Evolutionary conservation across 345 rosid genomes (phyloP).

Genomic region (Abelmoschus esculentus): DNA sequence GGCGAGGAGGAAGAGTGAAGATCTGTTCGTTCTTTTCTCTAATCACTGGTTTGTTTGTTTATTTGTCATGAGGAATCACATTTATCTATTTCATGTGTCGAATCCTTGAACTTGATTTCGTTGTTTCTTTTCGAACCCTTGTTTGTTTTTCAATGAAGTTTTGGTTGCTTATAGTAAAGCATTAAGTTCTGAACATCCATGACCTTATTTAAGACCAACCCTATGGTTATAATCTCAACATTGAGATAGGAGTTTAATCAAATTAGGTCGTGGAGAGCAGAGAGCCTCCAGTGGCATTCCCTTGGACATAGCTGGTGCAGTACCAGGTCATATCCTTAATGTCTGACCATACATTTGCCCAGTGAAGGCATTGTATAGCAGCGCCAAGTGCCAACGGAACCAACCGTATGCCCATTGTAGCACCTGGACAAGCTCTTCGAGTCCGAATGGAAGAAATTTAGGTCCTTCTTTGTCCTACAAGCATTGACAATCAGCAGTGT

Average conservation of each 20-base stretch:
- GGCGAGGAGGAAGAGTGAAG: slow-evolving; percentile 12
- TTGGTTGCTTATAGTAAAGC: slow-evolving; percentile 7
- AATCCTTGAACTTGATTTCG: slow-evolving; percentile 1
- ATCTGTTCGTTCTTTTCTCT: slow-evolving; percentile 7
- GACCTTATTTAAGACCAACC: too few relatives aligned
- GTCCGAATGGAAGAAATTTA: not conserved
- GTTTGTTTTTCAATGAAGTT: slow-evolving; percentile 10
- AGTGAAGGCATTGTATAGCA: too few relatives aligned
- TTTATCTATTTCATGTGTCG: slow-evolving; percentile 7
- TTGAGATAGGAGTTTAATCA: not conserved
- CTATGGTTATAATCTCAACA: too few relatives aligned
- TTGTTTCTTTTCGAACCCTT: not conserved
- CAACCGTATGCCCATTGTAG: not conserved
- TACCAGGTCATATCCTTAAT: too few relatives aligned
- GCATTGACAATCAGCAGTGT: not conserved
- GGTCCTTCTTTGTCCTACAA: not conserved
- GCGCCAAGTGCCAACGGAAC: not conserved
- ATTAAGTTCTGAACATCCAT: too few relatives aligned
- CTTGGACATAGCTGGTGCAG: too few relatives aligned
- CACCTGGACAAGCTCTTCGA: too few relatives aligned
- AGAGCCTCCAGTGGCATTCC: not conserved
- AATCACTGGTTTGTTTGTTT: not conserved
- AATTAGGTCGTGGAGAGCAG: not conserved
- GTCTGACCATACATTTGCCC: too few relatives aligned
- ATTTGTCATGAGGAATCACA: slow-evolving; percentile 5